phyloP scores from a whole-genome alignment of 2,329 filamentous ascomycete genomes.

The Cladosporium sphaerospermum region DNA sequence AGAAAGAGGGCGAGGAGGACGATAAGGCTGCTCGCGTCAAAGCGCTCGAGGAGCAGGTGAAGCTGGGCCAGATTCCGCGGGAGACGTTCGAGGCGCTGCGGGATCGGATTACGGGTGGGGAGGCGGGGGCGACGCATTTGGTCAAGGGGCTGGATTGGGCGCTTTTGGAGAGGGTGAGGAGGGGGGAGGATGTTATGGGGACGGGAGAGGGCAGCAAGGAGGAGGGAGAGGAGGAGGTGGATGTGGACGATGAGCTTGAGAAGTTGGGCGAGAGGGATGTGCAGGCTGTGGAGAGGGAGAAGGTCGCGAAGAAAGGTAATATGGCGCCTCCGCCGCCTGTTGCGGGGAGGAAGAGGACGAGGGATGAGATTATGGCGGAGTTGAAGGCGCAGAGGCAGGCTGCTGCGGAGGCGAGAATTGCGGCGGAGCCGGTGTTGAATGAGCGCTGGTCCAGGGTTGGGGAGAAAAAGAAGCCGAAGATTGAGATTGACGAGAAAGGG shows the following conservation, averaged over 20 bases:
- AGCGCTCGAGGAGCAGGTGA: constrained; percentile 73
- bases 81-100: constrained; percentile 69
- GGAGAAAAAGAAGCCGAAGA: constrained; percentile 46
- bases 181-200: constrained; percentile 55
- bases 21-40: constrained; percentile 62
- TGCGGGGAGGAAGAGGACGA: constrained; percentile 46
- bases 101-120: constrained; percentile 73
- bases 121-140: constrained; percentile 73
- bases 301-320: constrained; percentile 46
- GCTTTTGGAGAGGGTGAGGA: constrained; percentile 62
- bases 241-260: constrained; percentile 43
- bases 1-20: constrained; percentile 43
- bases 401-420: constrained; percentile 38
- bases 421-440: constrained; percentile 39
- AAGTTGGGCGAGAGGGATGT: constrained; percentile 61
- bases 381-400: constrained; percentile 50
- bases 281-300: constrained; percentile 58
- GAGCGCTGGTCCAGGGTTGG: constrained; percentile 33
- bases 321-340: constrained; percentile 32
- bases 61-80: constrained; percentile 76
- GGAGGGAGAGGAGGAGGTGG: constrained; percentile 21
- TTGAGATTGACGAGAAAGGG: constrained; percentile 50
- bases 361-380: constrained; percentile 55
- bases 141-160: constrained; percentile 89
- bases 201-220: constrained; percentile 29